Evolutionary conservation across 2,329 filamentous ascomycete genomes (phyloP).

Genomic region (Colletotrichum scovillei): DNA sequence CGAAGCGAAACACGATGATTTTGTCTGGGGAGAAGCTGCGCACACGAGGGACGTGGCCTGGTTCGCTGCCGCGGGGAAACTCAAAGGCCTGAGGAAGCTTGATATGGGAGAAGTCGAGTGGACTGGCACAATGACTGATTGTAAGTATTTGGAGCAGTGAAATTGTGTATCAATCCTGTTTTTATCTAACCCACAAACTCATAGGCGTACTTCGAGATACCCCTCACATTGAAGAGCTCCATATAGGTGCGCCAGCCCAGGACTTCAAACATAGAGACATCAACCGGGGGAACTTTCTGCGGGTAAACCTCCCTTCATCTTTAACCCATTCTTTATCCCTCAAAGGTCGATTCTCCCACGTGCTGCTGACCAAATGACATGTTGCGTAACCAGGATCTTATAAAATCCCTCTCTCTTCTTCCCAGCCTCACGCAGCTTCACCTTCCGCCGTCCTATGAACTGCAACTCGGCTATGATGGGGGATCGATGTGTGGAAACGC

Average conservation of each 20-base stretch:
- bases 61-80: neutral
- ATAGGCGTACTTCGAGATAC: neutral
- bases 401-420: neutral
- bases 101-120: neutral
- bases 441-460: neutral
- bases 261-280: neutral
- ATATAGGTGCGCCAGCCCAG: neutral
- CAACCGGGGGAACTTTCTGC: neutral
- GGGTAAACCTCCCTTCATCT: neutral
- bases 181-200: neutral
- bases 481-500: neutral
- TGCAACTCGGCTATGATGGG: neutral
- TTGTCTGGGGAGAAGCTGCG: neutral
- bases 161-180: fast-evolving
- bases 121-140: neutral
- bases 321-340: neutral
- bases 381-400: neutral
- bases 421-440: neutral
- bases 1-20: neutral
- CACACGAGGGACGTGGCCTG: neutral
- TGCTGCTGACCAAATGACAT: neutral
- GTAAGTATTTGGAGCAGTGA: neutral
- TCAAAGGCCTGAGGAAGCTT: neutral
- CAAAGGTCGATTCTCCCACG: neutral
- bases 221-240: neutral